These are phyloP conservation scores for Arthonia radiata DNA, from an alignment of 495 filamentous ascomycete species.

Conservation along the genomic window DNA sequence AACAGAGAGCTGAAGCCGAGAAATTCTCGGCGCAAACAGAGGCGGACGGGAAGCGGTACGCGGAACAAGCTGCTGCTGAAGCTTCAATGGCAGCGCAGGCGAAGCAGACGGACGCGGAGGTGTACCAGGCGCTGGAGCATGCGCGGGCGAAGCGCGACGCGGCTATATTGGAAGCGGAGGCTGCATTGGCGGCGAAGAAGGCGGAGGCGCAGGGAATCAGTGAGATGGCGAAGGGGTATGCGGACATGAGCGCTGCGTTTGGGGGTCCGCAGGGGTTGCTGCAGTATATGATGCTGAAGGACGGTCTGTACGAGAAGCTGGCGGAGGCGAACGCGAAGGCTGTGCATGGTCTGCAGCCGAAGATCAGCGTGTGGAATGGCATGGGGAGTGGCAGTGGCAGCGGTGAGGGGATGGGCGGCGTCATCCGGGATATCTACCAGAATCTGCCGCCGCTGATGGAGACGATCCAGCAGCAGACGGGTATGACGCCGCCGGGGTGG, in stretches of 20 bases:
- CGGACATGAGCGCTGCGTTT: slow-evolving; percentile 38
- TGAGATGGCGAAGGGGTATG: slow-evolving; percentile 56
- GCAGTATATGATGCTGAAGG: slow-evolving; percentile 58
- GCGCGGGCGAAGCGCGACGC: slow-evolving; percentile 16
- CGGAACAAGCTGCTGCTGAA: slow-evolving; percentile 12
- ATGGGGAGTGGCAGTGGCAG: slow-evolving; percentile 21
- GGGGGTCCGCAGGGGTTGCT: slow-evolving; percentile 45
- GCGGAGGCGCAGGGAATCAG: slow-evolving; percentile 48
- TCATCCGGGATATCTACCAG: slow-evolving; percentile 41
- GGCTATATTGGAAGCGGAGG: slow-evolving; percentile 36
- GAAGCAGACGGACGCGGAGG: slow-evolving; percentile 8
- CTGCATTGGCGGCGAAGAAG: slow-evolving; percentile 30
- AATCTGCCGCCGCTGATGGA: slow-evolving; percentile 51
- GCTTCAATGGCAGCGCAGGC: slow-evolving; percentile 7
- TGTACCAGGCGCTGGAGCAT: slow-evolving; percentile 8
- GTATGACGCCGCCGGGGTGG: slow-evolving; percentile 51
- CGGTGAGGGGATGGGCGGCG: slow-evolving; percentile 18
- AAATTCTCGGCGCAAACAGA: slow-evolving; percentile 21
- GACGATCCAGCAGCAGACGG: slow-evolving; percentile 68
- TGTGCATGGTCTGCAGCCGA: slow-evolving; percentile 53
- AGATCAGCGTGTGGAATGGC: slow-evolving; percentile 78
- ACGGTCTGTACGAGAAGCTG: slow-evolving; percentile 35
- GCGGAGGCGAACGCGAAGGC: slow-evolving; percentile 46
- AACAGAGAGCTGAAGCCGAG: slow-evolving; percentile 51
- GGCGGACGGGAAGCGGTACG: slow-evolving; percentile 11